Evolutionary conservation across 2,329 filamentous ascomycete genomes (phyloP).

Genomic region (Colletotrichum cereale): DNA sequence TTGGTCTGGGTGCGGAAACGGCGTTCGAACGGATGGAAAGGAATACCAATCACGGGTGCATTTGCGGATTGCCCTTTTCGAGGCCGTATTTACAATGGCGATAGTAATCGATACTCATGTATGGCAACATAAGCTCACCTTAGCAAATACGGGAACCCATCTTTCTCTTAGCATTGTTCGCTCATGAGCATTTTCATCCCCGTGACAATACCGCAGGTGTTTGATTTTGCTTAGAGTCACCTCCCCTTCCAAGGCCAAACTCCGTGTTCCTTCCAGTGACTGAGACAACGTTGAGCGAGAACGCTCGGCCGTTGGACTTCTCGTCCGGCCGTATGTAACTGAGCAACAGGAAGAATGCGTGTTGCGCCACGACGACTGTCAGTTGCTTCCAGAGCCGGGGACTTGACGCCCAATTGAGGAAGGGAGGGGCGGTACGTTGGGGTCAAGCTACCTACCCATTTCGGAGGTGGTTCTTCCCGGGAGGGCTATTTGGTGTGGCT

Average conservation of each 20-base stretch:
- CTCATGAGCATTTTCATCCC: neutral
- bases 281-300: neutral
- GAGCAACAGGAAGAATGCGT: neutral
- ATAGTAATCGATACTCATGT: neutral
- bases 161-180: neutral
- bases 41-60: neutral
- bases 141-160: accelerated
- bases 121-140: neutral
- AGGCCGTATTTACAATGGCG: neutral
- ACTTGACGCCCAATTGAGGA: neutral
- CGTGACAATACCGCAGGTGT: too few species aligned
- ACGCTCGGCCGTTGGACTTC: neutral
- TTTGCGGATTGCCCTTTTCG: neutral
- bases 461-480: neutral
- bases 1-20: neutral
- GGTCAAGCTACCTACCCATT: neutral
- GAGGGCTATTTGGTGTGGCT: neutral
- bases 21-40: neutral
- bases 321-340: too few species aligned
- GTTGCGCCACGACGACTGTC: neutral
- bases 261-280: neutral
- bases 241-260: neutral
- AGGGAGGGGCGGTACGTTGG: neutral
- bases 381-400: neutral
- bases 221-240: neutral